Conservation (phyloP, 768 basidiomycete species). For the Peribolospora kevripleyi region DNA sequence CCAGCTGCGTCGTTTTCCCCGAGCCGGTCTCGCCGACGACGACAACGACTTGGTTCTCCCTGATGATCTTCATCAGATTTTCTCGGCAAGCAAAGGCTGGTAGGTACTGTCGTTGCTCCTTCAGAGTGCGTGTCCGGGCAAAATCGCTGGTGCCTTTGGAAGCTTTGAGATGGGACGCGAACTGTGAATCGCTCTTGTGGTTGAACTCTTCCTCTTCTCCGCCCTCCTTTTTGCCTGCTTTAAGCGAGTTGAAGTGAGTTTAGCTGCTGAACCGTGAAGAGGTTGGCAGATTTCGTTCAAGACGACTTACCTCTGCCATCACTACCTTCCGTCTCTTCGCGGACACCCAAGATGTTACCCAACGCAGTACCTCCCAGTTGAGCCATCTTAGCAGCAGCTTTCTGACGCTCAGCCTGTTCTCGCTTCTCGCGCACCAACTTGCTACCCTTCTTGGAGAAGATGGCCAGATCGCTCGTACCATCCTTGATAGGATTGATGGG, state of each 20-base stretch:
- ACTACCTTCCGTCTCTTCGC: slow-evolving; percentile 63
- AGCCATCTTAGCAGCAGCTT: slow-evolving; percentile 79
- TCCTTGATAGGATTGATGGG: slow-evolving; percentile 94
- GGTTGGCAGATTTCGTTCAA: background rate
- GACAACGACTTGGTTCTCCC: slow-evolving; percentile 90
- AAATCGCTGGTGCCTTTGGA: slow-evolving; percentile 49
- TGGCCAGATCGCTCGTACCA: slow-evolving; percentile 73
- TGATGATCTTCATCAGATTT: slow-evolving; percentile 58
- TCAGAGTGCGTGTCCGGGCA: slow-evolving; percentile 54
- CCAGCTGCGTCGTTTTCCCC: slow-evolving; percentile 88
- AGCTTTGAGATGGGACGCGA: slow-evolving; percentile 74
- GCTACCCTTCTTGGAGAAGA: slow-evolving; percentile 94
- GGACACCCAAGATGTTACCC: slow-evolving; percentile 96
- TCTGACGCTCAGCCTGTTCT: slow-evolving; percentile 84
- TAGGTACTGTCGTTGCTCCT: slow-evolving; percentile 85
- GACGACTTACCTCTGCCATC: slow-evolving; percentile 29
- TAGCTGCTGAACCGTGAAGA: no score
- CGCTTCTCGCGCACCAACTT: slow-evolving; percentile 80
- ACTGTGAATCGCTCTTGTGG: slow-evolving; percentile 88
- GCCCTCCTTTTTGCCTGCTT: no score
- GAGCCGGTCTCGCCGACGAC: slow-evolving; percentile 99
- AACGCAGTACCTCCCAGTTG: slow-evolving; percentile 71
- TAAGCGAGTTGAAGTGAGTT: no score
- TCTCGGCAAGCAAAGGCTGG: slow-evolving; percentile 95
- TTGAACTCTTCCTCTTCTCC: slow-evolving; percentile 23